Percentiles rank a stretch among this genome's conserved stretches.
phyloP scores from a whole-genome alignment of 1,284 basidiomycete species.

The Tilletia horrida region DNA sequence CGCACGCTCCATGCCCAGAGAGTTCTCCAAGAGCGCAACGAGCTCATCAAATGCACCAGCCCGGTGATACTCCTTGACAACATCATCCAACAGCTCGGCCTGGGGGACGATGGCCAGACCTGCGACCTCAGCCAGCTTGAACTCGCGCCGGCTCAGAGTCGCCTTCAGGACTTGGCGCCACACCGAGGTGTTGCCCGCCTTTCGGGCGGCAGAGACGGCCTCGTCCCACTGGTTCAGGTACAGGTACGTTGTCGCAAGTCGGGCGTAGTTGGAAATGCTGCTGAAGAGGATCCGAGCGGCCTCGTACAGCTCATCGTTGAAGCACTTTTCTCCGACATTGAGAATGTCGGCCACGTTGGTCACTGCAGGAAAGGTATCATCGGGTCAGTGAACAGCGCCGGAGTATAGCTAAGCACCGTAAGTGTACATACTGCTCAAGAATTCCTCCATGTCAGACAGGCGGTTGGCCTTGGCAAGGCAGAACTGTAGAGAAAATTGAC shows the following conservation, averaged over 20 bases:
- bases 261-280: conserved; percentile 97
- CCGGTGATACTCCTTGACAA: conserved; percentile 83
- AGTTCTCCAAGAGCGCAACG: conserved; percentile 84
- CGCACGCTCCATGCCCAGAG: conserved; percentile 84
- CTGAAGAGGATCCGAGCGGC: conserved; percentile 92
- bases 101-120: conserved; percentile 56
- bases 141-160: conserved; percentile 94
- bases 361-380: conserved; percentile 57
- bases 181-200: conserved; percentile 98
- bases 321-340: conserved; percentile 97
- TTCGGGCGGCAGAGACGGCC: conserved; percentile 95
- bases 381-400: neutral
- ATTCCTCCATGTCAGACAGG: conserved; percentile 81
- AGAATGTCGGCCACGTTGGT: conserved; percentile 97
- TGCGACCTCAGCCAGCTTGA: conserved; percentile 88
- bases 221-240: conserved; percentile 97
- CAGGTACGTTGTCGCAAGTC: conserved; percentile 94
- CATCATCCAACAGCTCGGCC: conserved; percentile 78
- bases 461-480: conserved; percentile 54
- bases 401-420: neutral
- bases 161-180: conserved; percentile 99
- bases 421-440: conserved; percentile 66
- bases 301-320: conserved; percentile 96
- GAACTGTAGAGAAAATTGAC: conserved; percentile 34
- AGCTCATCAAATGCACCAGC: conserved; percentile 93